Evolutionary conservation across 257 asterid species (phyloP).

Genomic region (Ehretia macrophylla): DNA sequence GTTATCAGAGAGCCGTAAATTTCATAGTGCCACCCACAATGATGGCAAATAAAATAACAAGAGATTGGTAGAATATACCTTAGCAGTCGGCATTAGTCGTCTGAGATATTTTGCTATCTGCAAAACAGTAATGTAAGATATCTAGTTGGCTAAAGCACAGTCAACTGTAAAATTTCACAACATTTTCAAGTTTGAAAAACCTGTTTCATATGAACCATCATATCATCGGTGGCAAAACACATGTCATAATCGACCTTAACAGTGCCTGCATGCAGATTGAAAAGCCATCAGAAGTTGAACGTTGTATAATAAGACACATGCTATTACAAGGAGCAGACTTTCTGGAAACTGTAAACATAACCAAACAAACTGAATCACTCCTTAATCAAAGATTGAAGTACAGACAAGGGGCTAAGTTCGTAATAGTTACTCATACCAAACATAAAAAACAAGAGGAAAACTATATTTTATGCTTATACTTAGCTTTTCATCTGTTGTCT

Average conservation of each 20-base stretch:
- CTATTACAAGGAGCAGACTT: too few species aligned
- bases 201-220: conserved; percentile 87
- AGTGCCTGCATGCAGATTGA: conserved; percentile 51
- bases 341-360: too few species aligned
- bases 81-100: conserved; percentile 78
- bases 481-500: too few species aligned
- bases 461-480: too few species aligned
- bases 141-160: conserved; percentile 7
- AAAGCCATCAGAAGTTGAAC: not conserved
- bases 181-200: conserved; percentile 26
- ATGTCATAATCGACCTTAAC: conserved; percentile 75
- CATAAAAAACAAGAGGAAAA: too few species aligned
- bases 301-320: not conserved
- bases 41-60: conserved; percentile 10
- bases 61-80: conserved; percentile 38
- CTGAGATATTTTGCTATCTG: conserved; percentile 73
- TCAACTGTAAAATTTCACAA: conserved; percentile 5
- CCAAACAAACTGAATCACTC: too few species aligned
- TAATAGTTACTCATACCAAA: too few species aligned
- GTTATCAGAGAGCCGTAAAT: not conserved
- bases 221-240: conserved; percentile 75
- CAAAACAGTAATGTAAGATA: conserved; percentile 16
- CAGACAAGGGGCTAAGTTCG: too few species aligned
- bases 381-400: too few species aligned
- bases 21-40: not conserved